Evolutionary conservation across 805 yeast genomes (phyloP), one percentile per base, ranked within the genome.

Genomic region (Starmerella gropengiesseri): DNA sequence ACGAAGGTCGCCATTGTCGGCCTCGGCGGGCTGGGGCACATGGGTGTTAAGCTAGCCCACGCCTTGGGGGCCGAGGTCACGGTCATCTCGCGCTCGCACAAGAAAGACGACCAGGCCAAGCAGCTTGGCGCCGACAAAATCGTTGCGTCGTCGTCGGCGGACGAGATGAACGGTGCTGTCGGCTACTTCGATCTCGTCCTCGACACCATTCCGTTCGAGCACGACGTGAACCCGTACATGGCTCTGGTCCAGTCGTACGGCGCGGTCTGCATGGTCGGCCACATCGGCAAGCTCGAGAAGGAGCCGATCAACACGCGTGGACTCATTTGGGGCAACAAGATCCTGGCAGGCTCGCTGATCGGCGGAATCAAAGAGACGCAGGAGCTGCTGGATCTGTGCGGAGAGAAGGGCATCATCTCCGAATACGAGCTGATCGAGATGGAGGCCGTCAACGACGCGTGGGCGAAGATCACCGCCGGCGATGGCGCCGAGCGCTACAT

Each of bases 1-100:
- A 64, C 65, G 48, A 69, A 63, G 39, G 77, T 77, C 41, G 82
- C 78, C 38, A 60, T 77, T 45, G 68, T 71, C 45, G 81, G 81
- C 42, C 68, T 77, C 47, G 83, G 83, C 40, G 82, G 83, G 27
- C 65, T 77, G 43, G 82, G 83, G 35, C 79, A 75, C 63, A 66
- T 75, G 67, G 78, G 71, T n/a, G 59, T 77, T 41, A 67, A 68
- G 57, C 71, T 73, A 52, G 77, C 81, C 36, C 66, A 66, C 47
- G 80, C 81, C 3, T 55, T 77, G 49, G 82, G 81, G 29, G 77
- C 78, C 23, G 77, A 75, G 47, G 78, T 75, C 18, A 64, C 63
- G 44, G 77, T 76, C 7, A 62, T 77, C 51, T 72, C 80, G 5
- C 70, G 81, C 54, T 59, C 71, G 38, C 60, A 60, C 31, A 53